Percentiles rank a stretch among this genome's conserved stretches.
These are phyloP conservation scores for Tolypocladium album DNA, from an alignment of 2,329 filamentous ascomycete species.

Conservation along the genomic window DNA sequence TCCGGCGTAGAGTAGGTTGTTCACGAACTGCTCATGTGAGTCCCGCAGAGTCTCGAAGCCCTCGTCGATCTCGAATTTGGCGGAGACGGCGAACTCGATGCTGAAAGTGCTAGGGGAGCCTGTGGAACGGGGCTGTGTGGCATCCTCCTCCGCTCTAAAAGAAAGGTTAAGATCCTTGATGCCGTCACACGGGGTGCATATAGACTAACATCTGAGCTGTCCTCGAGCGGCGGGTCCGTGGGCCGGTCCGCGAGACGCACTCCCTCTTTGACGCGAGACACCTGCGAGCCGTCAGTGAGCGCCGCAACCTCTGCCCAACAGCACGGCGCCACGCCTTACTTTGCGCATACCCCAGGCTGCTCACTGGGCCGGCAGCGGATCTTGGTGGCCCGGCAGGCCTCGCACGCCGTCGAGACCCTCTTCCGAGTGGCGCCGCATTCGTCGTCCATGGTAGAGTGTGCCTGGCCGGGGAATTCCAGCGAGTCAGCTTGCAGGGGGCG, in stretches of 20 bases:
- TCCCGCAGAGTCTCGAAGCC: conserved; percentile 31
- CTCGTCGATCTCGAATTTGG: conserved; percentile 24
- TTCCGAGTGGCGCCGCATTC: conserved; percentile 9
- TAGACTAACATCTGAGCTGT: conserved; percentile 29
- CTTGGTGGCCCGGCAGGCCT: conserved; percentile 43
- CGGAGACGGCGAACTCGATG: conserved; percentile 39
- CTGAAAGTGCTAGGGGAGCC: conserved; percentile 39
- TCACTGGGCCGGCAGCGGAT: conserved; percentile 39
- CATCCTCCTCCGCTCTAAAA: not conserved
- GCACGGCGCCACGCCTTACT: conserved; percentile 20
- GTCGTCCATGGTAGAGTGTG: conserved; percentile 4
- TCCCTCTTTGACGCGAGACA: conserved; percentile 42
- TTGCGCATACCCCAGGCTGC: conserved; percentile 37
- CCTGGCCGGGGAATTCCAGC: not conserved
- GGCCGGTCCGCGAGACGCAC: conserved; percentile 39
- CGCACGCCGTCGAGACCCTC: conserved; percentile 33
- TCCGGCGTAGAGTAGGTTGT: conserved; percentile 24
- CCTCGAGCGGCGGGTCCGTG: conserved; percentile 36
- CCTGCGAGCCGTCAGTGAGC: conserved; percentile 16
- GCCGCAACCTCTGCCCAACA: not conserved
- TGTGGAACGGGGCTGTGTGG: conserved; percentile 14
- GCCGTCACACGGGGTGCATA: not conserved
- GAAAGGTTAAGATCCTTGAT: not conserved
- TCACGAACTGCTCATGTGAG: conserved; percentile 30
- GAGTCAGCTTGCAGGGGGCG: not conserved